These are phyloP conservation scores for Ceraceosorus guamensis DNA, from an alignment of 1,284 basidiomycete genomes.

Conservation along the genomic window DNA sequence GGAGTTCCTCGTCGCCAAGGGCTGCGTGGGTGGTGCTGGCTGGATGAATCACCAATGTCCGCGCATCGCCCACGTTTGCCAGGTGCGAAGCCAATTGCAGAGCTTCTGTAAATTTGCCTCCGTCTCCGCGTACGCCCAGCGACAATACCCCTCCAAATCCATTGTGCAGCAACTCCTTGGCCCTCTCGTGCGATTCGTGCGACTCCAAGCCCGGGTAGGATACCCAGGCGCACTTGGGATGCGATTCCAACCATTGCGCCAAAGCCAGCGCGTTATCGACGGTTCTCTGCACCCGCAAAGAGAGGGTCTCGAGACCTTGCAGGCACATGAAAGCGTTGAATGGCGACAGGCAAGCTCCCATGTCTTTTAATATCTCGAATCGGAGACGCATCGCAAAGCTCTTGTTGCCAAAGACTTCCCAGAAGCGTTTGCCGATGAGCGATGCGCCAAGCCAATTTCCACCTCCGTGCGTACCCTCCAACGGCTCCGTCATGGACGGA, in stretches of 20 bases:
- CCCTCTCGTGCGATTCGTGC: constrained; percentile 62
- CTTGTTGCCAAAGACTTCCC: constrained; percentile 63
- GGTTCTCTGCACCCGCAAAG: constrained; percentile 68
- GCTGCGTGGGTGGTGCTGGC: constrained; percentile 77
- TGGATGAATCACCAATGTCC: constrained; percentile 57
- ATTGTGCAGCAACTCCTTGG: constrained; percentile 51
- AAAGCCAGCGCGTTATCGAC: constrained; percentile 67
- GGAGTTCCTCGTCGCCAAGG: constrained; percentile 63
- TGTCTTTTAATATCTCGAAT: constrained; percentile 66
- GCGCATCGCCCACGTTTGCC: constrained; percentile 42
- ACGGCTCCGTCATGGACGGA: constrained; percentile 72
- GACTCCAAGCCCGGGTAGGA: constrained; percentile 67
- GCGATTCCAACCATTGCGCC: constrained; percentile 65
- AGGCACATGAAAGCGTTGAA: constrained; percentile 76
- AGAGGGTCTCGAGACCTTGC: constrained; percentile 78
- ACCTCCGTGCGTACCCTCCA: constrained; percentile 66
- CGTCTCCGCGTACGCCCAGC: constrained; percentile 70
- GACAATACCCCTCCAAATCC: constrained; percentile 69
- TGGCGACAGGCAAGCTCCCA: constrained; percentile 69
- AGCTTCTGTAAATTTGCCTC: constrained; percentile 15
- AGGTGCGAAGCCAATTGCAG: constrained; percentile 21
- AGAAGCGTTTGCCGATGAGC: constrained; percentile 52
- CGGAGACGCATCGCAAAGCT: constrained; percentile 71
- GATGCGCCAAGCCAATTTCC: no score
- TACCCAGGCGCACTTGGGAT: constrained; percentile 70